Conservation (phyloP, 805 yeast genomes). For the Candida fluviatilis region DNA sequence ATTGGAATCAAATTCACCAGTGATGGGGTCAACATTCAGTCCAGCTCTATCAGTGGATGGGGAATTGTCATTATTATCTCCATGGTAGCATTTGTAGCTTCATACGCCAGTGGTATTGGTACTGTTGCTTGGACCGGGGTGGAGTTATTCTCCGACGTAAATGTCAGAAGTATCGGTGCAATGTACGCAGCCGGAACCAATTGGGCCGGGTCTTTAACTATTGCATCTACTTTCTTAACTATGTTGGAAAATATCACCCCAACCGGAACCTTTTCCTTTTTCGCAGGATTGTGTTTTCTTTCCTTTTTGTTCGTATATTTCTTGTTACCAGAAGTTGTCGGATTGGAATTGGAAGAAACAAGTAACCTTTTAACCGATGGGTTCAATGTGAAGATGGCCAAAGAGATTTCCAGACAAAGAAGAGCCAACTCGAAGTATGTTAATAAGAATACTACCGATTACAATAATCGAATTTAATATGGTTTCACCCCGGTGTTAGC, state of each 20-base stretch:
- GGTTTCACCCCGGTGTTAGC: too few relatives aligned
- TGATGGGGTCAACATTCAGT: constrained; percentile 32
- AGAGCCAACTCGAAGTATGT: constrained; percentile 21
- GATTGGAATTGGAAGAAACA: constrained; percentile 87
- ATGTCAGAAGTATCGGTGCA: constrained; percentile 88
- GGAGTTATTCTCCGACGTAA: constrained; percentile 84
- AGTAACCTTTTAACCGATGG: constrained; percentile 79
- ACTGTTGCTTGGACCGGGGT: constrained; percentile 98
- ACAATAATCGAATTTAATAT: not conserved
- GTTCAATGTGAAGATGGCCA: constrained; percentile 65
- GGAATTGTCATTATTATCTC: constrained; percentile 81
- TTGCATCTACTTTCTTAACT: constrained; percentile 88
- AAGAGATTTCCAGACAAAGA: constrained; percentile 33
- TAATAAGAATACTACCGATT: not conserved
- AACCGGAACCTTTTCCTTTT: constrained; percentile 88
- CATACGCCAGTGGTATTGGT: constrained; percentile 93
- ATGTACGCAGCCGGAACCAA: constrained; percentile 89
- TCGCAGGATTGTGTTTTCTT: constrained; percentile 74
- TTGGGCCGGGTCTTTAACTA: constrained; percentile 92
- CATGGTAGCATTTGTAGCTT: constrained; percentile 84
- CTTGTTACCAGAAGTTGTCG: constrained; percentile 90
- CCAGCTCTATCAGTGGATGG: constrained; percentile 67
- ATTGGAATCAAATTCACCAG: constrained; percentile 56
- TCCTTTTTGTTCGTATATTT: constrained; percentile 74
- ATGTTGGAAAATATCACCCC: constrained; percentile 93